phyloP scores from a whole-genome alignment of 1,284 basidiomycete genomes.

The Volvariella surrecta region DNA sequence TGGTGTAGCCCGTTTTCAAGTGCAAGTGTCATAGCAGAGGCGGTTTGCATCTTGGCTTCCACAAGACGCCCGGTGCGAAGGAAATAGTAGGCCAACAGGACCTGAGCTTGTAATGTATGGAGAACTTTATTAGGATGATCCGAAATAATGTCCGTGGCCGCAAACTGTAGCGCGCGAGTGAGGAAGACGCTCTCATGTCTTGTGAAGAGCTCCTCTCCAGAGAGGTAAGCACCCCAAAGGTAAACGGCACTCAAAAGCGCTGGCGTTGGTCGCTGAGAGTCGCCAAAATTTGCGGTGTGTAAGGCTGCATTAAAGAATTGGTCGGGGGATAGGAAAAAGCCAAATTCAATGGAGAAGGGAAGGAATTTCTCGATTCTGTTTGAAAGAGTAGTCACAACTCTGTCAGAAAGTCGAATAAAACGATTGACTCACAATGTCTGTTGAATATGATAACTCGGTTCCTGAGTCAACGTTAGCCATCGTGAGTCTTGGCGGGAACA shows the following conservation, averaged over 20 bases:
- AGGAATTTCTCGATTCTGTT: slow-evolving; percentile 33
- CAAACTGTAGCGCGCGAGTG: slow-evolving; percentile 33
- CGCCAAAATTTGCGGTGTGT: slow-evolving; percentile 26
- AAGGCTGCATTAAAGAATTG: slow-evolving; percentile 31
- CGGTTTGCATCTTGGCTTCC: slow-evolving; percentile 34
- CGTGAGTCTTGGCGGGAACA: neutral
- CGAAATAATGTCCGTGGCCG: slow-evolving; percentile 27
- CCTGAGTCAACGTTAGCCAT: slow-evolving; percentile 15
- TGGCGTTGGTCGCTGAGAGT: slow-evolving; percentile 34
- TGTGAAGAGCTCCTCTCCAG: slow-evolving; percentile 19
- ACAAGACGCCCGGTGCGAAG: slow-evolving; percentile 36
- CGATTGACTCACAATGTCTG: slow-evolving; percentile 26
- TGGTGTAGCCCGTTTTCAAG: slow-evolving; percentile 32
- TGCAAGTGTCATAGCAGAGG: slow-evolving; percentile 30
- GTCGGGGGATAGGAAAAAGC: slow-evolving; percentile 37
- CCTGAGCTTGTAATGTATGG: slow-evolving; percentile 48
- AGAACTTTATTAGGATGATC: slow-evolving; percentile 34
- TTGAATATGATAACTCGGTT: slow-evolving; percentile 25
- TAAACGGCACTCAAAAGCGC: slow-evolving; percentile 40
- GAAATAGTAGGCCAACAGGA: slow-evolving; percentile 48
- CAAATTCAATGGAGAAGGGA: slow-evolving; percentile 32
- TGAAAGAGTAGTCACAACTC: slow-evolving; percentile 7
- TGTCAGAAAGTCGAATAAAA: neutral
- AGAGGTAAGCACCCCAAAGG: slow-evolving; percentile 40
- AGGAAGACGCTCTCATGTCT: slow-evolving; percentile 31